A percentile compares a stretch with the other conserved stretches of the same genome.
Evolutionary conservation across 805 yeast species (phyloP).

Genomic region (Alloascoidea hylecoeti): DNA sequence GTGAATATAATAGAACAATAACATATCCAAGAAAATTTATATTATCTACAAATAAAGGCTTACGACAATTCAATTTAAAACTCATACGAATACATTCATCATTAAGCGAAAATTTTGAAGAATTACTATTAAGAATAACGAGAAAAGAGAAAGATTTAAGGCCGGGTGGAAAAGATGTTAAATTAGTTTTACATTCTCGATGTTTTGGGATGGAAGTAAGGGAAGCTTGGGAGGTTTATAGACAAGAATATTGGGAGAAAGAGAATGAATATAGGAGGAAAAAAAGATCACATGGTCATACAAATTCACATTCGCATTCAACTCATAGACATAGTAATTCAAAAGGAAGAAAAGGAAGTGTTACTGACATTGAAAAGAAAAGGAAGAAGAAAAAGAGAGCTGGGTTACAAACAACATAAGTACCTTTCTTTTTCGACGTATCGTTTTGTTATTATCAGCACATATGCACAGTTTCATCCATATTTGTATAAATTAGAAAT

Average conservation of each 20-base stretch:
- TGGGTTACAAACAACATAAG: too few relatives aligned
- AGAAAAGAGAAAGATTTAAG: slow-evolving; percentile 7
- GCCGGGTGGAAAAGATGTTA: slow-evolving; percentile 62
- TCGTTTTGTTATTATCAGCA: too few relatives aligned
- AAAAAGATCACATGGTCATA: too few relatives aligned
- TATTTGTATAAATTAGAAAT: too few relatives aligned
- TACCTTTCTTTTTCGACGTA: too few relatives aligned
- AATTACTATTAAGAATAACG: slow-evolving; percentile 14
- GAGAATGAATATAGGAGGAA: slow-evolving; percentile 55
- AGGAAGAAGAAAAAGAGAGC: too few relatives aligned
- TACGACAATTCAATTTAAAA: slow-evolving; percentile 69
- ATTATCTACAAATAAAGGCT: slow-evolving; percentile 75
- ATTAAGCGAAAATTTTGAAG: slow-evolving; percentile 13
- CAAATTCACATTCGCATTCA: too few relatives aligned
- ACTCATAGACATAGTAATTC: too few relatives aligned
- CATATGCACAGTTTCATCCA: too few relatives aligned
- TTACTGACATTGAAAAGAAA: too few relatives aligned
- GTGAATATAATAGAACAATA: slow-evolving; percentile 80
- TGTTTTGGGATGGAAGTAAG: slow-evolving; percentile 71
- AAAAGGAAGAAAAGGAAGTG: too few relatives aligned
- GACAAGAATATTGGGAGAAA: slow-evolving; percentile 87
- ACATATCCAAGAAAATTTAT: slow-evolving; percentile 70
- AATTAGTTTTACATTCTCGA: slow-evolving; percentile 67
- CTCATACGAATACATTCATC: slow-evolving; percentile 27
- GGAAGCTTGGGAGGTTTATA: slow-evolving; percentile 89